Conservation (phyloP, 1,139 yeast genomes). For the Debaryomyces fabryi region DNA sequence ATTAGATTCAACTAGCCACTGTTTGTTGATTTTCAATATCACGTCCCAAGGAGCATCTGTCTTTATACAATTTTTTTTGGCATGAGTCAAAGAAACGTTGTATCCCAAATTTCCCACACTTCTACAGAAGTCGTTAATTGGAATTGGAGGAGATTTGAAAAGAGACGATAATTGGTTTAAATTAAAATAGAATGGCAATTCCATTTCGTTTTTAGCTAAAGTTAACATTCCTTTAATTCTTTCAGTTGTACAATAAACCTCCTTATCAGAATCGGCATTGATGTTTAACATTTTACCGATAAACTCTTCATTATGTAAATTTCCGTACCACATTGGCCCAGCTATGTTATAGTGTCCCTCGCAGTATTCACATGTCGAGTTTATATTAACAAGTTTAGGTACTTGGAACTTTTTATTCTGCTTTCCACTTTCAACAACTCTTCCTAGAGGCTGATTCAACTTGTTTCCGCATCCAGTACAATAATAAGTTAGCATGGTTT, state of each 20-base stretch:
- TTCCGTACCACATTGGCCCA: constrained; percentile 97
- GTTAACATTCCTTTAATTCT: constrained; percentile 93
- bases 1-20: constrained; percentile 59
- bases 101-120: constrained; percentile 89
- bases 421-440: constrained; percentile 43
- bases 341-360: constrained; percentile 72
- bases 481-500: constrained; percentile 76
- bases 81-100: constrained; percentile 83
- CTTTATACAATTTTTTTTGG: constrained; percentile 81
- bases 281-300: constrained; percentile 62
- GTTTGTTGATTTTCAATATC: constrained; percentile 70
- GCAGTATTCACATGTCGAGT: constrained; percentile 68
- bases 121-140: constrained; percentile 68
- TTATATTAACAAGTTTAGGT: constrained; percentile 45
- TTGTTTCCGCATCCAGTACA: constrained; percentile 88
- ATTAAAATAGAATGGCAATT: constrained; percentile 76
- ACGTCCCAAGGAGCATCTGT: constrained; percentile 87
- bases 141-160: constrained; percentile 81
- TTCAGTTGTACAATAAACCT: constrained; percentile 72
- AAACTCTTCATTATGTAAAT: constrained; percentile 69
- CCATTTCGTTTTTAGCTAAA: constrained; percentile 71
- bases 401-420: constrained; percentile 37
- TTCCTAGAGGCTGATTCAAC: constrained; percentile 74
- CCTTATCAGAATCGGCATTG: constrained; percentile 48
- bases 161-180: constrained; percentile 76